Evolutionary conservation across 1,139 yeast species (phyloP).

Genomic region (Lodderomyces beijingensis): DNA sequence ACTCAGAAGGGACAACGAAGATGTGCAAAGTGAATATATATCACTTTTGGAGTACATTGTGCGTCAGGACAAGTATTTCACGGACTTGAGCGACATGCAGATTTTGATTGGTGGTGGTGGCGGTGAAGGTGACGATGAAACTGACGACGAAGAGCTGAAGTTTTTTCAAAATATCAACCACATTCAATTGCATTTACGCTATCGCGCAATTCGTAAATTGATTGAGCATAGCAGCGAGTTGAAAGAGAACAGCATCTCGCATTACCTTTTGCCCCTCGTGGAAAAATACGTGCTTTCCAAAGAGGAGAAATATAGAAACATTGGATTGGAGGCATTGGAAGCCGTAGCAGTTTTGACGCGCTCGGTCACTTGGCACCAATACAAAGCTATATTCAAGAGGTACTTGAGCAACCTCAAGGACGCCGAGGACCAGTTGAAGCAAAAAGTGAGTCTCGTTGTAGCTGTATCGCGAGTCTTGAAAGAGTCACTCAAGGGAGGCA

Average conservation of each 20-base stretch:
- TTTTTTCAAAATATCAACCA: constrained; percentile 80
- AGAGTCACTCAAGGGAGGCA: constrained; percentile 14
- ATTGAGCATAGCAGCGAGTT: constrained; percentile 29
- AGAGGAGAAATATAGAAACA: constrained; percentile 62
- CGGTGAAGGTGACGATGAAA: not conserved
- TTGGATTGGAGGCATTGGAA: constrained; percentile 68
- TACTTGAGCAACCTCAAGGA: constrained; percentile 54
- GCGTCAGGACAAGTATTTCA: constrained; percentile 41
- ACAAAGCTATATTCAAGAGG: constrained; percentile 67
- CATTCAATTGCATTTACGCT: constrained; percentile 82
- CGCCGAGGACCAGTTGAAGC: constrained; percentile 52
- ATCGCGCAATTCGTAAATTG: constrained; percentile 70
- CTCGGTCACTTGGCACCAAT: constrained; percentile 75
- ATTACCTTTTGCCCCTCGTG: constrained; percentile 76
- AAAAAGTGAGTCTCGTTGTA: constrained; percentile 59
- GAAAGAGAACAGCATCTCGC: constrained; percentile 61
- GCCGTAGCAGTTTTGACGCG: constrained; percentile 59
- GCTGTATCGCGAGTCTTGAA: constrained; percentile 55
- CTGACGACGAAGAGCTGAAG: constrained; percentile 65
- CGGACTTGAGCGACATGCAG: constrained; percentile 64
- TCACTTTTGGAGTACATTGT: constrained; percentile 63
- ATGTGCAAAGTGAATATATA: constrained; percentile 68
- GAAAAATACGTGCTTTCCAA: constrained; percentile 68
- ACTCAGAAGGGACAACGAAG: constrained; percentile 57
- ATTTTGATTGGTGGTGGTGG: constrained; percentile 42